Base-by-base conservation (phyloP, 495 filamentous ascomycete species). In the Talaromyces adpressus region DNA sequence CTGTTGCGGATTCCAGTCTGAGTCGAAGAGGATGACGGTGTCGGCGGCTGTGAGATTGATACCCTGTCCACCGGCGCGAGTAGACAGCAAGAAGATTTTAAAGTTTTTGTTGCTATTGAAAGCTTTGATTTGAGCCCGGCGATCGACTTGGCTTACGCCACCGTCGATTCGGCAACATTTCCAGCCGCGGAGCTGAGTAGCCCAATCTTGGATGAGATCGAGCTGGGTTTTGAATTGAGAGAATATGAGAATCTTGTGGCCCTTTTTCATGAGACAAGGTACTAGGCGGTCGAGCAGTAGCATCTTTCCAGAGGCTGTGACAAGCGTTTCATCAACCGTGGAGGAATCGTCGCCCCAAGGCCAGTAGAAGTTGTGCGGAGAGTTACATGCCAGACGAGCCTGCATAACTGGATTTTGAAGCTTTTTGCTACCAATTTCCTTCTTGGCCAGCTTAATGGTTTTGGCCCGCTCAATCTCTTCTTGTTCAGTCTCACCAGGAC, bases 1-100 rank as follows among this genome's bases (percentile, higher is more conserved):
- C 69, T 96, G 92, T 73, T 98, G 94, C 0, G 94, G 94, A 70
- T 98, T 98, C 93, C 94, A 98, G 73, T 98, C 94, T 30, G 85
- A 86, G 70, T 91, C 88, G 67, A 85, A 91, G 14, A 91, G 78
- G 66, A 91, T 86, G 29, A 91, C 88, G 0, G 88, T 91, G 62
- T 91, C 88, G 2, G 88, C 89, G 0, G 88, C 82, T 0, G 79
- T 82, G 22, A 89, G 82, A 72, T 98, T 98, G 80, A 98, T 97
- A 39, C 94, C 94, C 66, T 96, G 91, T 4, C 94, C 94, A 45
- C 94, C 94, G 0, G 94, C 94, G 36, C 94, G 85, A 9, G 94
- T 98, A 27, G 87, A 91, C 0, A 98, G 81, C 8, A 98, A 74
- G 73, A 98, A 98, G 30, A 98, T 74, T 66, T 88, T 91, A 75